Evolutionary conservation across 2,329 filamentous ascomycete genomes (phyloP), one percentile per base, ranked within the genome.

Genomic region (Fusarium paranaense): DNA sequence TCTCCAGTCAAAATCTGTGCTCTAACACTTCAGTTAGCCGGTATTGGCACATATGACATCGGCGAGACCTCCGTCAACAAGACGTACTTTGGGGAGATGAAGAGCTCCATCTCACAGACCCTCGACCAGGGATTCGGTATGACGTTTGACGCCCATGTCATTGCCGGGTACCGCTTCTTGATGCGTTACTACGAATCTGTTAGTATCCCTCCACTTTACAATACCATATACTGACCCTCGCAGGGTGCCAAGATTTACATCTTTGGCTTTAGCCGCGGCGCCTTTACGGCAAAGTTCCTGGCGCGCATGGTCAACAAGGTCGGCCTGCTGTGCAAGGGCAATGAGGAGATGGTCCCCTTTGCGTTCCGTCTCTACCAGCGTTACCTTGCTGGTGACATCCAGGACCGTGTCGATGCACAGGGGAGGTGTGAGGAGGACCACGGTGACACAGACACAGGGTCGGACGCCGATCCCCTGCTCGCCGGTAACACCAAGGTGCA

Each of bases 321-420:
- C 13, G 87, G 86, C 0, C 80, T 89, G 0, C 81, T 89, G 7
- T 87, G 85, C 58, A 84, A 84, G 56, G 87, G 87, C 9, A 88
- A 88, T 65, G 87, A 88, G 67, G 87, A 88, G 50, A 86, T 88
- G 86, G 84, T 89, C 1, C 83, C 82, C 0, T 89, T 89, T 62
- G 87, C 85, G 6, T 89, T 82, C 64, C 78, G 78, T 3, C 83
- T 86, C 9, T 86, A 86, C 62, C 84, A 86, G 62, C 80, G 81
- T 22, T 84, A 85, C 50, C 76, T 86, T 0, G 78, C 76, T n/a
- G 83, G 83, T 14, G 81, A 85, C 56, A 78, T 83, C 20, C 77
- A 82, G 20, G 80, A 84, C 47, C 79, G 79, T 59, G 76, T 75
- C 50, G 52, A 56, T 25, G 64, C 80, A 22, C 75, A 75, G 22